A percentile compares a stretch with the other conserved stretches of the same genome.
These are phyloP conservation scores for Aspergillus sp. DNA, from an alignment of 2,329 filamentous ascomycete species.

Conservation along the genomic window DNA sequence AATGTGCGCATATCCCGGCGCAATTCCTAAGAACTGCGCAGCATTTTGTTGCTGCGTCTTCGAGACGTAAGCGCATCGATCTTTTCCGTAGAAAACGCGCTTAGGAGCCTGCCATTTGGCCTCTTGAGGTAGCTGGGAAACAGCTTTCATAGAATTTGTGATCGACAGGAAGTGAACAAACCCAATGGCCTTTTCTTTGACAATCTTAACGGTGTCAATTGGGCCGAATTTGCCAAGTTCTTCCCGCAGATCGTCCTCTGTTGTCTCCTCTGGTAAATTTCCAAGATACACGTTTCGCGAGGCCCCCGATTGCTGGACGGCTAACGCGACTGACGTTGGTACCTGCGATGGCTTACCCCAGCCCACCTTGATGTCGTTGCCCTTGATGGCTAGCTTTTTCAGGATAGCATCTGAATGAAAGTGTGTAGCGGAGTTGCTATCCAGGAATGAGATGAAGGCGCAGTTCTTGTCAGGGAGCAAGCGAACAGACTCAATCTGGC, in stretches of 20 bases:
- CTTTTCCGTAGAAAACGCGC: slow-evolving; percentile 98
- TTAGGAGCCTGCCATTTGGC: slow-evolving; percentile 94
- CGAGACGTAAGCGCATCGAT: slow-evolving; percentile 95
- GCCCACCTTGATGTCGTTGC: slow-evolving; percentile 98
- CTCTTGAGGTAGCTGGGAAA: slow-evolving; percentile 93
- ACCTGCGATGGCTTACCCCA: slow-evolving; percentile 99
- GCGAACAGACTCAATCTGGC: slow-evolving; percentile 98
- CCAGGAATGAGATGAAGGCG: slow-evolving; percentile 98
- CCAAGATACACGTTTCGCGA: slow-evolving; percentile 97
- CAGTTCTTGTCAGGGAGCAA: slow-evolving; percentile 98
- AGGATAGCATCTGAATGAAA: slow-evolving; percentile 99
- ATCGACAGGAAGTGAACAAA: slow-evolving; percentile 98
- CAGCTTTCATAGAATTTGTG: slow-evolving; percentile 96
- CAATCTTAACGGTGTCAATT: slow-evolving; percentile 96
- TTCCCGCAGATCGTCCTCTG: slow-evolving; percentile 89
- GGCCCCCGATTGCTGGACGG: slow-evolving; percentile 94
- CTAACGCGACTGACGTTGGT: slow-evolving; percentile 93
- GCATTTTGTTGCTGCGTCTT: slow-evolving; percentile 99
- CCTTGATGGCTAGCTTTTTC: slow-evolving; percentile 98
- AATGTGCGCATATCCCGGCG: slow-evolving; percentile 93
- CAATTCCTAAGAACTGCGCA: slow-evolving; percentile 95
- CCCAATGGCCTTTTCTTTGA: slow-evolving; percentile 95
- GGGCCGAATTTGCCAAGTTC: slow-evolving; percentile 94
- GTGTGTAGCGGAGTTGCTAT: slow-evolving; percentile 95
- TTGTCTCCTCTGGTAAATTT: slow-evolving; percentile 84